Evolutionary conservation across 2,329 filamentous ascomycete species (phyloP).

Genomic region (Annulohypoxylon truncatum): DNA sequence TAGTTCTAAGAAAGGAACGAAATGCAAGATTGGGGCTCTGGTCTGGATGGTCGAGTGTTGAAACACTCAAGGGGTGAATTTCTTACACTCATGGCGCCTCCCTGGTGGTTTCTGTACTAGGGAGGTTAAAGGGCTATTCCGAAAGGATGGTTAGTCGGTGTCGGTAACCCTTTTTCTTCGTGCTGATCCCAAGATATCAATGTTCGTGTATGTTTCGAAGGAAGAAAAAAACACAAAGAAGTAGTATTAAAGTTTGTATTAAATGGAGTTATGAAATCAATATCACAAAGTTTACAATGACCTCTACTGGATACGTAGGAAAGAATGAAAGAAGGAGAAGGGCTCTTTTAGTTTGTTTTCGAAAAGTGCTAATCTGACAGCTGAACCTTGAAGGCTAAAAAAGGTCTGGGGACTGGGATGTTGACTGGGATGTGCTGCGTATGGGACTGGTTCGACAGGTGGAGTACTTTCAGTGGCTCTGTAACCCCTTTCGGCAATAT

Average conservation of each 20-base stretch:
- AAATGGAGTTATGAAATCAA: conserved; percentile 1
- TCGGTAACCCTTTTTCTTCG: neutral
- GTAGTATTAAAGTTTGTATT: conserved; percentile 12
- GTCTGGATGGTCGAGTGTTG: conserved; percentile 37
- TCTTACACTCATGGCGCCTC: conserved; percentile 62
- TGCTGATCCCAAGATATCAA: conserved; percentile 13
- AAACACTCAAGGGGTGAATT: conserved; percentile 51
- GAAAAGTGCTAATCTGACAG: conserved; percentile 27
- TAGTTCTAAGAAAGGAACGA: conserved; percentile 16
- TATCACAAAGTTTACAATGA: conserved; percentile 10
- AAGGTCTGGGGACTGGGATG: conserved; percentile 17
- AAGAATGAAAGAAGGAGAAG: conserved; percentile 24
- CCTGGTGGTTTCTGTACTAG: conserved; percentile 28
- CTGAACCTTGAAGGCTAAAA: conserved; percentile 34
- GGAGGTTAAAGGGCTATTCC: conserved; percentile 25
- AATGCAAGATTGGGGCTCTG: conserved; percentile 22
- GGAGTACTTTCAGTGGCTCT: conserved; percentile 15
- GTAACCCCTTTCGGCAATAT: conserved; percentile 23
- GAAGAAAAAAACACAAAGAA: conserved; percentile 1
- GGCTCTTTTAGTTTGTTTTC: conserved; percentile 23
- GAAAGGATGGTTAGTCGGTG: conserved; percentile 1
- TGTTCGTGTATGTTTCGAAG: conserved; percentile 7
- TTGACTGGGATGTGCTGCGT: neutral
- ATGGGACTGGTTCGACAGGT: conserved; percentile 26
- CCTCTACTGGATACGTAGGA: too few relatives aligned